Conservation (phyloP, 768 basidiomycete species). For the Amanita jacksonii region DNA sequence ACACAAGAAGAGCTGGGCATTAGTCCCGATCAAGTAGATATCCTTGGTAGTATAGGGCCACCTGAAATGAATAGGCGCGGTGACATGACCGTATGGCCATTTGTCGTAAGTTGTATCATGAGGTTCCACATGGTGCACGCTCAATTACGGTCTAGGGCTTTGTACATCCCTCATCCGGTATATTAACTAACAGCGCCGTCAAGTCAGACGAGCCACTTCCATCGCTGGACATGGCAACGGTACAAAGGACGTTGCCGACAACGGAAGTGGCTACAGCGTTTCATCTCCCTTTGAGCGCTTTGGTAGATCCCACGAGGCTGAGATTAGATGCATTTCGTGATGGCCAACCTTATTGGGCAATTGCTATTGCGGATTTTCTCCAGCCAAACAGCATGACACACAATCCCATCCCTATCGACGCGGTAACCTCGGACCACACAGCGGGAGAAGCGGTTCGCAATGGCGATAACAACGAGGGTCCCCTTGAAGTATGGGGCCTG, state of each 20-base stretch:
- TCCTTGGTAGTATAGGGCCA: constrained; percentile 58
- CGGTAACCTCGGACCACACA: constrained; percentile 19
- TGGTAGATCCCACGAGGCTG: constrained; percentile 39
- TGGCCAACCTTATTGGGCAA: constrained; percentile 48
- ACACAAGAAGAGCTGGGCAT: constrained; percentile 69
- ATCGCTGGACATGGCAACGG: constrained; percentile 43
- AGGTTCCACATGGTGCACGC: background rate
- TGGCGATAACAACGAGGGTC: constrained; percentile 35
- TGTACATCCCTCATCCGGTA: constrained; percentile 15
- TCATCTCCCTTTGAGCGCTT: constrained; percentile 53
- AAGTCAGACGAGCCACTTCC: constrained; percentile 37
- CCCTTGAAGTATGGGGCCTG: constrained; percentile 72
- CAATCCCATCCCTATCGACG: background rate
- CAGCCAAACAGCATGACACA: constrained; percentile 10
- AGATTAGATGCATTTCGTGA: constrained; percentile 48
- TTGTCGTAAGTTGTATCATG: constrained; percentile 51
- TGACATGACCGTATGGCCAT: constrained; percentile 63
- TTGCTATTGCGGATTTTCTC: constrained; percentile 56
- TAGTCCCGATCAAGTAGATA: constrained; percentile 45
- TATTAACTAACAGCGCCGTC: background rate
- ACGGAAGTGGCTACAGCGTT: constrained; percentile 63
- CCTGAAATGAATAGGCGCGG: constrained; percentile 49
- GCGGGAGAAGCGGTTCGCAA: constrained; percentile 21
- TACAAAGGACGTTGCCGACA: constrained; percentile 37
- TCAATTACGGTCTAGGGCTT: constrained; percentile 16